Percentiles rank a stretch among this genome's conserved stretches.
Evolutionary conservation across 257 asterid species (phyloP).

Genomic region (Solanum chiquidenum): DNA sequence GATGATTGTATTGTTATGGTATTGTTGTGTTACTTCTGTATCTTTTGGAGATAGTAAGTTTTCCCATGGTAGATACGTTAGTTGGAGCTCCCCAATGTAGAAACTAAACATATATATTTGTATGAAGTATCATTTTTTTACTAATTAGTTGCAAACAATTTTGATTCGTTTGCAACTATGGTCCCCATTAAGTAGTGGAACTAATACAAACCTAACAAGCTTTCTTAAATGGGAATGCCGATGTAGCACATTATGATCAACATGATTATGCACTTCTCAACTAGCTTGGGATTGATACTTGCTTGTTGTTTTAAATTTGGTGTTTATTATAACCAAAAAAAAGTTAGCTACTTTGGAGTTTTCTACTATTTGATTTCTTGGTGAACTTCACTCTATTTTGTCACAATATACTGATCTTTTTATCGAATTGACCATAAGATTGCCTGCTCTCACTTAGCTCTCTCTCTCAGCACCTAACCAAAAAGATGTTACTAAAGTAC

Average conservation of each 20-base stretch:
- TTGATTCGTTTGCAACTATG: background rate
- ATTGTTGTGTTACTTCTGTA: background rate
- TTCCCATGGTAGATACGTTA: background rate
- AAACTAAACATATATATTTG: background rate
- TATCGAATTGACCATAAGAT: background rate
- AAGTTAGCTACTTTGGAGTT: background rate
- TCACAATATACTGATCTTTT: background rate
- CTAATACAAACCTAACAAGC: background rate
- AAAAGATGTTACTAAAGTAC: background rate
- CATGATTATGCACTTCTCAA: background rate
- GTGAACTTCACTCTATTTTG: background rate
- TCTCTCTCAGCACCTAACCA: background rate
- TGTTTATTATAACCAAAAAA: background rate
- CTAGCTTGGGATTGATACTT: background rate
- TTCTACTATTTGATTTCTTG: background rate
- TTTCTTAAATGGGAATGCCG: background rate
- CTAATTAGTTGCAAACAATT: background rate
- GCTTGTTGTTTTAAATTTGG: background rate
- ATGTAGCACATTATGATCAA: background rate
- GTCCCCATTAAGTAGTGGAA: background rate
- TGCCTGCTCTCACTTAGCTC: background rate
- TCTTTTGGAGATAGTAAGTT: background rate
- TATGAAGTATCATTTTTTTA: background rate
- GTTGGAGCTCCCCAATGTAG: background rate
- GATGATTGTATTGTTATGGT: background rate